These are phyloP conservation scores for Erigeron canadensis DNA, from an alignment of 129 eudicot species.

Conservation along the genomic window DNA sequence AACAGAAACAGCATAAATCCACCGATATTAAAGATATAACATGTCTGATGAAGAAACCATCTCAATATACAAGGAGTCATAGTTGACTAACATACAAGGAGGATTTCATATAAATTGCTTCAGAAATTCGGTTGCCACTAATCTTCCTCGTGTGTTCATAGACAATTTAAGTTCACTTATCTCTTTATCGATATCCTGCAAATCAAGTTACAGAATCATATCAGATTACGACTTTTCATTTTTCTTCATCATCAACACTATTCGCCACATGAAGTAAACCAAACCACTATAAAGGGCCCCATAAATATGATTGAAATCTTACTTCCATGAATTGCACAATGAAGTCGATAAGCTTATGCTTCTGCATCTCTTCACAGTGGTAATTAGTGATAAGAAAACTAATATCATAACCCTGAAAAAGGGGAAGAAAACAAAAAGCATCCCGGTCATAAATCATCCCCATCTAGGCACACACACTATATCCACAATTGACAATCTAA, in stretches of 20 bases:
- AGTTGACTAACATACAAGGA: neutral
- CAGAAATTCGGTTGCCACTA: slow-evolving; percentile 87
- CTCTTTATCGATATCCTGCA: slow-evolving; percentile 92
- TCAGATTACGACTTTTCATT: neutral
- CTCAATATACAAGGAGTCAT: neutral
- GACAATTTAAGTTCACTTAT: slow-evolving; percentile 86
- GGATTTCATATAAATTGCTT: slow-evolving; percentile 67
- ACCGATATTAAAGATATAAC: neutral
- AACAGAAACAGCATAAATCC: neutral
- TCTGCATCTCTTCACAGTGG: slow-evolving; percentile 90
- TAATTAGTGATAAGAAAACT: slow-evolving; percentile 84
- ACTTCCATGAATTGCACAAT: slow-evolving; percentile 94
- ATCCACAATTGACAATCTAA: neutral
- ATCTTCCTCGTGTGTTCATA: slow-evolving; percentile 88
- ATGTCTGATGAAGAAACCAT: neutral
- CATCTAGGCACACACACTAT: neutral
- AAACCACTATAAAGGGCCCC: too few relatives aligned
- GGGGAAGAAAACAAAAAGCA: neutral
- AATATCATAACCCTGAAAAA: slow-evolving; percentile 78
- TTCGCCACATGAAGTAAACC: neutral
- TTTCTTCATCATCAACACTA: neutral
- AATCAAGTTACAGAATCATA: neutral
- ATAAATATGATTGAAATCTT: slow-evolving; percentile 21
- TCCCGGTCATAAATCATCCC: neutral
- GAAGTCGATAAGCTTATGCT: slow-evolving; percentile 79